Evolutionary conservation across 2,329 filamentous ascomycete genomes (phyloP).

Genomic region (Trichophyton schoenleinii): DNA sequence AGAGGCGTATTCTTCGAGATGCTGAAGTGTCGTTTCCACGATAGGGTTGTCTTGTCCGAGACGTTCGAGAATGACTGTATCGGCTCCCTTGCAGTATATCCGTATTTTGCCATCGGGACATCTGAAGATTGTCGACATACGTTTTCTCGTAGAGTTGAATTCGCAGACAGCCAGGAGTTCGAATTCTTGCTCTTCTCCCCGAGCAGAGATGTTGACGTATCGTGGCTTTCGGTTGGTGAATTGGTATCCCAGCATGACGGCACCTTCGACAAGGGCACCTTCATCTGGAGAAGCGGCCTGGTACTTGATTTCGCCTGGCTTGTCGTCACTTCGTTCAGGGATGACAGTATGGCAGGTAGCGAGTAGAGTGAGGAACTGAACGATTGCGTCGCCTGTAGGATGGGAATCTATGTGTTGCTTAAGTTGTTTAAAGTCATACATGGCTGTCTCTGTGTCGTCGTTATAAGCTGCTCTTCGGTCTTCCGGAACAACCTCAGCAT

Average conservation of each 20-base stretch:
- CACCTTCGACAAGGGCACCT: slow-evolving; percentile 89
- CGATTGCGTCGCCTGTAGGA: slow-evolving; percentile 46
- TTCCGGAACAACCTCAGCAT: slow-evolving; percentile 82
- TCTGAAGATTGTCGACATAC: slow-evolving; percentile 95
- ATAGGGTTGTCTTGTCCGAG: slow-evolving; percentile 71
- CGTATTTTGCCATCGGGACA: slow-evolving; percentile 92
- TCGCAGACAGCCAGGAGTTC: slow-evolving; percentile 94
- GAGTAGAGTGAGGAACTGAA: slow-evolving; percentile 79
- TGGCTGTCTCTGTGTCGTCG: slow-evolving; percentile 58
- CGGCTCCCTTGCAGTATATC: slow-evolving; percentile 90
- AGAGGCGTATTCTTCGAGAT: slow-evolving; percentile 96
- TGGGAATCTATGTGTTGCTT: slow-evolving; percentile 55
- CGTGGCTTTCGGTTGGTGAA: slow-evolving; percentile 85
- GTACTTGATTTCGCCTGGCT: slow-evolving; percentile 76
- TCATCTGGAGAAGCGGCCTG: slow-evolving; percentile 96
- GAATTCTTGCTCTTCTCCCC: slow-evolving; percentile 64
- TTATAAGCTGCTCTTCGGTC: slow-evolving; percentile 70
- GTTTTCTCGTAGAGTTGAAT: slow-evolving; percentile 94
- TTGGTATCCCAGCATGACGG: slow-evolving; percentile 69
- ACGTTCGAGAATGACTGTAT: slow-evolving; percentile 92
- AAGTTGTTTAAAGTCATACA: slow-evolving; percentile 73
- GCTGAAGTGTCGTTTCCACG: slow-evolving; percentile 78
- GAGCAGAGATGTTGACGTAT: slow-evolving; percentile 69
- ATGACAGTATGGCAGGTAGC: slow-evolving; percentile 95
- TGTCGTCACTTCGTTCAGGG: slow-evolving; percentile 70